Evolutionary conservation across 2,329 filamentous ascomycete genomes (phyloP).

Genomic region (Thielaviopsis musarum): DNA sequence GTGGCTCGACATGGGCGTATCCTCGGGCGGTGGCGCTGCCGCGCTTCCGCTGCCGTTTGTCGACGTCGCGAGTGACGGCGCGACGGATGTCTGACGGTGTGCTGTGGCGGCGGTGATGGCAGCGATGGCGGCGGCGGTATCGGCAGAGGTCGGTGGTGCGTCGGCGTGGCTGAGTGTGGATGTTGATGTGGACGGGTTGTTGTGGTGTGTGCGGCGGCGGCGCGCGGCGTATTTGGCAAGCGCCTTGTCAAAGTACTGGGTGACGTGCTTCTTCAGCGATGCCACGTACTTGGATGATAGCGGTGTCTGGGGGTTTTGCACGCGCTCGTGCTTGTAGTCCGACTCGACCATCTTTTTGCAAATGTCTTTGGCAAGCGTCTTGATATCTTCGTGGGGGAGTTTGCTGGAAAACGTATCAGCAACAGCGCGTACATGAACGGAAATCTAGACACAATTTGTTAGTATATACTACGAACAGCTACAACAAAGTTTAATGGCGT

Average conservation of each 20-base stretch:
- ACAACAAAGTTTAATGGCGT: constrained; percentile 13
- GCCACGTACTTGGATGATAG: constrained; percentile 64
- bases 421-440: constrained; percentile 69
- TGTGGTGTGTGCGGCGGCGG: constrained; percentile 28
- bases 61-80: neutral
- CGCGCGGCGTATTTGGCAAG: constrained; percentile 51
- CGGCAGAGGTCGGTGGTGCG: constrained; percentile 12
- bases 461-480: too few species aligned
- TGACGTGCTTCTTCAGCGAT: constrained; percentile 69
- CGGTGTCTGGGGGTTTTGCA: constrained; percentile 54
- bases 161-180: constrained; percentile 2
- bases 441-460: constrained; percentile 37
- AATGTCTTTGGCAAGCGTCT: constrained; percentile 47
- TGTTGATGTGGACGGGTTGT: constrained; percentile 10
- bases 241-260: constrained; percentile 75
- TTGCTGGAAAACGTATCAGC: constrained; percentile 77
- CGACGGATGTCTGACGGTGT: neutral
- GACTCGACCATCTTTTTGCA: constrained; percentile 81
- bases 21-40: constrained; percentile 12
- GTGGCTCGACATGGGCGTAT: constrained; percentile 16
- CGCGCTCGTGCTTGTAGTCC: constrained; percentile 81
- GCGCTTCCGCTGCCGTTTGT: neutral
- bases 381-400: constrained; percentile 62
- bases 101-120: constrained; percentile 12
- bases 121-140: constrained; percentile 15